These are phyloP conservation scores for Lentinula boryana DNA, from an alignment of 768 basidiomycete genomes.

Conservation along the genomic window DNA sequence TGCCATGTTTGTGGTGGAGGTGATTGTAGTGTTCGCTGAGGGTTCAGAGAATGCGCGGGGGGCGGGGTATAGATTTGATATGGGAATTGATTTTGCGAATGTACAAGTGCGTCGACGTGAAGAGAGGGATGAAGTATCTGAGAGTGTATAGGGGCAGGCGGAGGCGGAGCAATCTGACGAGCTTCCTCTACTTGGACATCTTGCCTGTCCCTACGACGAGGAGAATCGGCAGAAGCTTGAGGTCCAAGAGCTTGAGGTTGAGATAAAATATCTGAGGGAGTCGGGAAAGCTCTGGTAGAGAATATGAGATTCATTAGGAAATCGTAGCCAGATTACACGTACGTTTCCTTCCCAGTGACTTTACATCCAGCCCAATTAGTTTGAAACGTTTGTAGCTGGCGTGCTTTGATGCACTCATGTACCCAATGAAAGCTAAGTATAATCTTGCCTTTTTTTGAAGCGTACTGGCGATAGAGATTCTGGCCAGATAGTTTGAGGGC, in stretches of 20 bases:
- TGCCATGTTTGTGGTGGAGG: conserved; percentile 64
- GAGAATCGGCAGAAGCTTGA: conserved; percentile 9
- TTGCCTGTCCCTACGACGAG: conserved; percentile 6
- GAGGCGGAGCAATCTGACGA: conserved; percentile 3
- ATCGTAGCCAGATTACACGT: conserved; percentile 12
- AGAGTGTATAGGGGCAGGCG: conserved; percentile 10
- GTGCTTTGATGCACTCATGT: conserved; percentile 65
- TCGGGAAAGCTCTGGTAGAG: conserved; percentile 13
- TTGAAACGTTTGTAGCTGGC: conserved; percentile 67
- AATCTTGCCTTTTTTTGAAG: conserved; percentile 73
- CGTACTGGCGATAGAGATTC: conserved; percentile 74
- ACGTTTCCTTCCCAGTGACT: conserved; percentile 72
- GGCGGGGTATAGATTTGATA: conserved; percentile 21
- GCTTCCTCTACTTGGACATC: conserved; percentile 5
- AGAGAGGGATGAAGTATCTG: conserved; percentile 15
- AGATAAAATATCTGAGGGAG: conserved; percentile 12
- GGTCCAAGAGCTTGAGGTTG: conserved; percentile 9
- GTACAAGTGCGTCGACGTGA: conserved; percentile 19
- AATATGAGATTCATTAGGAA: neutral
- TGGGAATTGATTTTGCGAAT: conserved; percentile 16
- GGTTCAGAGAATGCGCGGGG: conserved; percentile 19
- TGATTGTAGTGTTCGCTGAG: conserved; percentile 38
- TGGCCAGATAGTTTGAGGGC: conserved; percentile 76
- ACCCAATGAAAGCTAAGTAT: conserved; percentile 74
- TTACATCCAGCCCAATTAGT: conserved; percentile 79